Evolutionary conservation across 2,329 filamentous ascomycete genomes (phyloP).

Genomic region (Penicillium sp.): DNA sequence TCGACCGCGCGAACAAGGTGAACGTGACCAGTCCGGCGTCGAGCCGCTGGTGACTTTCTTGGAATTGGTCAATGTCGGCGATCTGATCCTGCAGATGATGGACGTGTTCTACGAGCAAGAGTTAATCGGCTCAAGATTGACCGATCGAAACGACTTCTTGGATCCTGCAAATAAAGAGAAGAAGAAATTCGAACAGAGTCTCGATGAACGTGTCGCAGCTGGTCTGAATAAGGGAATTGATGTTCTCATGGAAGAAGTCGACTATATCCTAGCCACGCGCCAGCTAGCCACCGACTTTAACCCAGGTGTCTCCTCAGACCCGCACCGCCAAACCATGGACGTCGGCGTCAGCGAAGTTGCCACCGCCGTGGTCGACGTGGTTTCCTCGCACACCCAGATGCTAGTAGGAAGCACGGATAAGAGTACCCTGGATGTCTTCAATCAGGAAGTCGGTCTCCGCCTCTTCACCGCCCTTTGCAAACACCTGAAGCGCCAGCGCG

Average conservation of each 20-base stretch:
- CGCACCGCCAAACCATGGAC: conserved; percentile 37
- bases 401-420: conserved; percentile 94
- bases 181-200: conserved; percentile 98
- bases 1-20: conserved; percentile 73
- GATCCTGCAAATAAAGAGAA: conserved; percentile 91
- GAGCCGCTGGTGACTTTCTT: conserved; percentile 93
- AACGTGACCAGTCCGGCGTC: conserved; percentile 70
- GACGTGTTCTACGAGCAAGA: conserved; percentile 99
- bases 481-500: conserved; percentile 92
- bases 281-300: conserved; percentile 91
- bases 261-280: conserved; percentile 87
- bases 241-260: conserved; percentile 96
- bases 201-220: conserved; percentile 93
- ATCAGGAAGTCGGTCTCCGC: conserved; percentile 91
- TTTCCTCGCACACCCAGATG: conserved; percentile 89
- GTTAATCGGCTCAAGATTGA: conserved; percentile 76
- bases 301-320: conserved; percentile 53
- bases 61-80: conserved; percentile 95
- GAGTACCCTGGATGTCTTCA: conserved; percentile 97
- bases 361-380: conserved; percentile 76
- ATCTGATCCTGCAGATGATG: conserved; percentile 97
- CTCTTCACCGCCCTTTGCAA: conserved; percentile 93
- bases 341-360: conserved; percentile 76
- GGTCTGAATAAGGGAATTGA: conserved; percentile 97
- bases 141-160: conserved; percentile 91